These are phyloP conservation scores for Neurospora sp. DNA, from an alignment of 495 filamentous ascomycete genomes.

Conservation along the genomic window DNA sequence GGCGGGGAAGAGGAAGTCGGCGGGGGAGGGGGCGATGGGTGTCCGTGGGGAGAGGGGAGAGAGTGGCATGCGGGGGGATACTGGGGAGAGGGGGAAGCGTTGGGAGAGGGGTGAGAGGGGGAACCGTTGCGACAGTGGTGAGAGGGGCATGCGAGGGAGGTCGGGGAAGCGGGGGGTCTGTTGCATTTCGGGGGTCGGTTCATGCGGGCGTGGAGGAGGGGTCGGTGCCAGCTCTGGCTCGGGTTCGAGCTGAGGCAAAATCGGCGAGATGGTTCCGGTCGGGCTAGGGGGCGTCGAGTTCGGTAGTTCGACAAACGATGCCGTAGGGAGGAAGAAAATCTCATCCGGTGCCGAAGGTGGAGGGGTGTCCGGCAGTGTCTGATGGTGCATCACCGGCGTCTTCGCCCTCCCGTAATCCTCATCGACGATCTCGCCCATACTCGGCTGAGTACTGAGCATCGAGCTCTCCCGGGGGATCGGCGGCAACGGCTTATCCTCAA, in stretches of 20 bases:
- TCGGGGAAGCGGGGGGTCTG: neutral
- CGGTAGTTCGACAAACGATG: neutral
- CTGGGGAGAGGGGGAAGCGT: neutral
- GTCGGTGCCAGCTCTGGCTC: neutral
- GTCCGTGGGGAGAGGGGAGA: neutral
- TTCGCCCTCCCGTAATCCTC: neutral
- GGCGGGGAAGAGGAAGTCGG: neutral
- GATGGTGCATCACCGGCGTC: neutral
- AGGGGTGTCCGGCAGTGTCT: neutral
- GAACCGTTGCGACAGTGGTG: neutral
- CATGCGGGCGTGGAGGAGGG: neutral
- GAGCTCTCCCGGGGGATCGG: neutral
- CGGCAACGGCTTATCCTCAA: neutral
- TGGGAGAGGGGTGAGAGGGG: neutral
- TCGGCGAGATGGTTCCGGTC: neutral
- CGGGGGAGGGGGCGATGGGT: neutral
- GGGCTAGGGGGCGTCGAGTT: neutral
- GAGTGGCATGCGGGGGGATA: neutral
- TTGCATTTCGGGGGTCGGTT: neutral
- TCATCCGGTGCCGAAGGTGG: neutral
- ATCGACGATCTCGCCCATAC: neutral
- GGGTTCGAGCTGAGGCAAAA: neutral
- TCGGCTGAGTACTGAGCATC: neutral
- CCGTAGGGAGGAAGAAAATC: neutral
- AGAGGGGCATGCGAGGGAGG: neutral